Evolutionary conservation across 2,329 filamentous ascomycete genomes (phyloP).

Genomic region (Arthrobotrys musiformis): DNA sequence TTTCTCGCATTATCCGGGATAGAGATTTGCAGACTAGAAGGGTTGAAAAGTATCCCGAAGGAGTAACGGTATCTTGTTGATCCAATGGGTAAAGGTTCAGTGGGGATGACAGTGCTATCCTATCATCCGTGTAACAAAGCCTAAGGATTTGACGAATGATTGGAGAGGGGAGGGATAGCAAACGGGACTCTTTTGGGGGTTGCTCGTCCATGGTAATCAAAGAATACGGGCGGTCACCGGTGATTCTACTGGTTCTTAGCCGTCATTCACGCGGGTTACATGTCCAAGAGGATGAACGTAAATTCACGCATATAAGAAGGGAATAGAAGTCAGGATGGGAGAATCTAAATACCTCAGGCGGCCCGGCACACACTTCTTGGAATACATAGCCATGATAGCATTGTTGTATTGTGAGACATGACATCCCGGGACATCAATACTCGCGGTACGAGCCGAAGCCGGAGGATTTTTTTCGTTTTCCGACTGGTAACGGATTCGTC

Average conservation of each 20-base stretch:
- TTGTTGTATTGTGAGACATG: background rate
- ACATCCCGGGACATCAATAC: background rate
- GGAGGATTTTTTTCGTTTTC: background rate
- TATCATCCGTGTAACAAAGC: conserved; percentile 1
- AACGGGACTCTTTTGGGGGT: background rate
- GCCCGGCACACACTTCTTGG: background rate
- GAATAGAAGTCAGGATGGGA: background rate
- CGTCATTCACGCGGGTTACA: too few species aligned
- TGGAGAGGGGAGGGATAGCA: conserved; percentile 9
- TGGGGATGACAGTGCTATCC: conserved; percentile 1
- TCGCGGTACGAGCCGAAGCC: background rate
- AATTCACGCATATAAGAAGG: background rate
- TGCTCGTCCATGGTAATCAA: background rate
- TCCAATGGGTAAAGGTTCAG: background rate
- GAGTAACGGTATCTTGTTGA: background rate
- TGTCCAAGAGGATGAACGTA: too few species aligned
- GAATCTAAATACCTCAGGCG: background rate
- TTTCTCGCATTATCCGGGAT: conserved; percentile 6
- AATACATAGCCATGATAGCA: background rate
- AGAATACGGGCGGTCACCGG: background rate
- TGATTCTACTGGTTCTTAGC: background rate
- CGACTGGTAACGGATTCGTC: background rate
- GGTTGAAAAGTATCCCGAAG: conserved; percentile 3
- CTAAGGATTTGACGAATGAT: conserved; percentile 18
- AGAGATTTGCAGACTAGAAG: conserved; percentile 8